A percentile compares a stretch with the other conserved stretches of the same genome.
Conservation (phyloP, 1,284 basidiomycete species). For the Ceratobasidium sp. region DNA sequence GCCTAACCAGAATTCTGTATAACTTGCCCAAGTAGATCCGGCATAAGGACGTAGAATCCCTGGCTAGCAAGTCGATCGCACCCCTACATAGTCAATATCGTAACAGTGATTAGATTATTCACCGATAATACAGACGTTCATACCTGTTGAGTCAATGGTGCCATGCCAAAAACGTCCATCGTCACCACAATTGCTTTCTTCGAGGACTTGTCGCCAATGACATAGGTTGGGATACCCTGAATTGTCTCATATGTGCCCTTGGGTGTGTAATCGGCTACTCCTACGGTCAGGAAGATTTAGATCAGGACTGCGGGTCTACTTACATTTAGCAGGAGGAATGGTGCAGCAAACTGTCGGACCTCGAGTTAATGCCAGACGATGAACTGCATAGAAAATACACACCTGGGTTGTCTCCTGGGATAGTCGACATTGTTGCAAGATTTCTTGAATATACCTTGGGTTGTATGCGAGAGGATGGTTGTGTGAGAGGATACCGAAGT, state of each 20-base stretch:
- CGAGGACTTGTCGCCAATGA: constrained; percentile 13
- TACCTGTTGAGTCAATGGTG: constrained; percentile 24
- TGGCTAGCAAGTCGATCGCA: constrained; percentile 30
- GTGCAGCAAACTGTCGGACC: constrained; percentile 20
- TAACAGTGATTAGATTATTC: neutral
- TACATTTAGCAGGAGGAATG: constrained; percentile 16
- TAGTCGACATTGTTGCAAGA: neutral
- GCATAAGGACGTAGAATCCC: constrained; percentile 24
- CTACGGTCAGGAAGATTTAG: no score
- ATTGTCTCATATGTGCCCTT: constrained; percentile 12
- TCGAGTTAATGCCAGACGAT: neutral
- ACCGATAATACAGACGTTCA: neutral
- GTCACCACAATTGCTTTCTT: constrained; percentile 24
- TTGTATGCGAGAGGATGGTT: neutral
- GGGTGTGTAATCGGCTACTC: constrained; percentile 17
- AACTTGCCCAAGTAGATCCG: constrained; percentile 14
- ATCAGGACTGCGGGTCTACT: neutral
- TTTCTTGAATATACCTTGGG: neutral
- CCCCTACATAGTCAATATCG: neutral
- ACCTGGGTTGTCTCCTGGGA: constrained; percentile 26
- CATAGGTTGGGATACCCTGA: neutral
- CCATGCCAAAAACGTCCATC: constrained; percentile 22
- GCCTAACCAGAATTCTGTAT: neutral
- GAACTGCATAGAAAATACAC: neutral
- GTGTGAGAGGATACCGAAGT: neutral